phyloP scores from a whole-genome alignment of 2,329 filamentous ascomycete species.

The Aspergillus vadensis region DNA sequence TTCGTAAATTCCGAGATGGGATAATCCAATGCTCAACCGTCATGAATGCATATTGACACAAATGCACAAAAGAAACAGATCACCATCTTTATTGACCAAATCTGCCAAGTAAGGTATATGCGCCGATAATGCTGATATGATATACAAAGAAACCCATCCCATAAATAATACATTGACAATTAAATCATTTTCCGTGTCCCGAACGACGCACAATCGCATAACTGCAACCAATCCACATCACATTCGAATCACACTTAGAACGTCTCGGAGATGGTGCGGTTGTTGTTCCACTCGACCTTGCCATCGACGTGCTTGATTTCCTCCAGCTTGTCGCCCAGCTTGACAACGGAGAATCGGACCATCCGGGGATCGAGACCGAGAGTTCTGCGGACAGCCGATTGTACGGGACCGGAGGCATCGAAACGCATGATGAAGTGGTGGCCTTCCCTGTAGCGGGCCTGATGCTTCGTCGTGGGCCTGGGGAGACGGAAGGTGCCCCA shows the following conservation, averaged over 20 bases:
- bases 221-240: background rate
- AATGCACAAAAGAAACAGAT: background rate
- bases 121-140: slow-evolving; percentile 37
- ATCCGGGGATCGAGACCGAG: slow-evolving; percentile 85
- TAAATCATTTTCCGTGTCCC: slow-evolving; percentile 9
- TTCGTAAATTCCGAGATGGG: no score
- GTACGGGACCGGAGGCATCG: slow-evolving; percentile 73
- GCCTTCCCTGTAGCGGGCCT: slow-evolving; percentile 78
- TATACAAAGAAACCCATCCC: slow-evolving; percentile 23
- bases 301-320: slow-evolving; percentile 62
- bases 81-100: slow-evolving; percentile 5
- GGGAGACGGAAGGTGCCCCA: slow-evolving; percentile 93
- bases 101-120: slow-evolving; percentile 21
- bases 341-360: slow-evolving; percentile 83
- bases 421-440: slow-evolving; percentile 99
- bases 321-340: slow-evolving; percentile 70
- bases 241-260: slow-evolving; percentile 21
- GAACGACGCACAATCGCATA: slow-evolving; percentile 12
- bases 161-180: slow-evolving; percentile 33
- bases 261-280: slow-evolving; percentile 30
- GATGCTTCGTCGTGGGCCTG: slow-evolving; percentile 74
- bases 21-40: background rate
- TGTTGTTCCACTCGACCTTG: slow-evolving; percentile 55
- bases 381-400: slow-evolving; percentile 73
- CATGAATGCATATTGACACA: background rate